Conservation (phyloP, 768 basidiomycete species). For the Pleurotus pulmonarius region DNA sequence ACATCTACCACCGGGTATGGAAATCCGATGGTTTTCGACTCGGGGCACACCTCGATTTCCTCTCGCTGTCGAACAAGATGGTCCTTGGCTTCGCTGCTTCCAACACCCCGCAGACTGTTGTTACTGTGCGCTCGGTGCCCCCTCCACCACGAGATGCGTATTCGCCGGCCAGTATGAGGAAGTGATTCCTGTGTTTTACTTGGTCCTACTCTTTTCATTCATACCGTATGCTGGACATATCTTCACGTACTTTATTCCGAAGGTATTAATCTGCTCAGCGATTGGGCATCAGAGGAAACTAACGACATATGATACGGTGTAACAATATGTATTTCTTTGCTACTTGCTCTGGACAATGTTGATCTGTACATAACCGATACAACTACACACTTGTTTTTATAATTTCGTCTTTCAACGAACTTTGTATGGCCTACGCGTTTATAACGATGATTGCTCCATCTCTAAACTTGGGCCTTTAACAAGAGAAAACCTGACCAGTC, state of each 20-base stretch:
- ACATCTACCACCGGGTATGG: constrained; percentile 64
- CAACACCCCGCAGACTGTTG: background rate
- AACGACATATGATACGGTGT: background rate
- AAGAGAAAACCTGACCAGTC: constrained; percentile 81
- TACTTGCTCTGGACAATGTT: background rate
- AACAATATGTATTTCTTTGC: background rate
- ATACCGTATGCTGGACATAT: constrained; percentile 2
- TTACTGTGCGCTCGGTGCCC: background rate
- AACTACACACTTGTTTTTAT: background rate
- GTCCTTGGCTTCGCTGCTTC: constrained; percentile 38
- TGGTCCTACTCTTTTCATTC: background rate
- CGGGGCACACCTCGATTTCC: constrained; percentile 54
- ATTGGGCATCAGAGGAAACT: background rate
- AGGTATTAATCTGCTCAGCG: background rate
- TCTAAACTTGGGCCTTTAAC: constrained; percentile 44
- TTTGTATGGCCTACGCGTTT: background rate
- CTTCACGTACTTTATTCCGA: background rate
- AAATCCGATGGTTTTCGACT: constrained; percentile 61
- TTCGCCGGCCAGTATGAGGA: background rate
- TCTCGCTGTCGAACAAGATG: constrained; percentile 42
- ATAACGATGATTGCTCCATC: background rate
- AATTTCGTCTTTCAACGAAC: background rate
- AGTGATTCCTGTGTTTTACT: background rate
- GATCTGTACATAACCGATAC: background rate
- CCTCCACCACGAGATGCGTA: background rate